A percentile compares a stretch with the other conserved stretches of the same genome.
These are phyloP conservation scores for Microbotryum violaceum DNA, from an alignment of 1,284 basidiomycete species.

Conservation along the genomic window DNA sequence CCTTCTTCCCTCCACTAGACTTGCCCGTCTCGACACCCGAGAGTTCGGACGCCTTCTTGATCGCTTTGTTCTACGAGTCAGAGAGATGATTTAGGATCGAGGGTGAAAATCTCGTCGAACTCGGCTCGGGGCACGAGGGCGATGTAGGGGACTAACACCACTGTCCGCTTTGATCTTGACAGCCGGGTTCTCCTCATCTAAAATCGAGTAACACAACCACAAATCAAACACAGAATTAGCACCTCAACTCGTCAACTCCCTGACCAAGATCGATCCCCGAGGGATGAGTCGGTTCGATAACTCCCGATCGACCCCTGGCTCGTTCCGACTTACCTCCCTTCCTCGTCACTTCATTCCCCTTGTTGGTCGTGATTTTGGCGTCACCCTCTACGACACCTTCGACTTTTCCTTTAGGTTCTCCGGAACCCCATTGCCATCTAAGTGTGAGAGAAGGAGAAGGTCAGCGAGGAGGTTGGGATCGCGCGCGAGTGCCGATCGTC, in stretches of 20 bases:
- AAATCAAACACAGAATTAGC: too few species aligned
- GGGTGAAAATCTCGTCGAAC: background rate
- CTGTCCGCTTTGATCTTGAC: conserved; percentile 24
- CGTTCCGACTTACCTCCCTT: conserved; percentile 17
- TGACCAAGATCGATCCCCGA: background rate
- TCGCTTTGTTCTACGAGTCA: conserved; percentile 14
- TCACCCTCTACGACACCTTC: conserved; percentile 21
- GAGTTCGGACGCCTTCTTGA: conserved; percentile 22
- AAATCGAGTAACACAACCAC: too few species aligned
- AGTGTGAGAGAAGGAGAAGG: too few species aligned
- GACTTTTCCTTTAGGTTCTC: conserved; percentile 16
- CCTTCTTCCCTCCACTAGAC: too few species aligned
- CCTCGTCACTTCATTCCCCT: conserved; percentile 21
- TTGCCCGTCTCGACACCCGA: too few species aligned
- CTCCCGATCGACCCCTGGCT: too few species aligned
- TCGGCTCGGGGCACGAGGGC: background rate
- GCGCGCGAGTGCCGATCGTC: too few species aligned
- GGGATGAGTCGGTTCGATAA: background rate
- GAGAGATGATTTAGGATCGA: background rate
- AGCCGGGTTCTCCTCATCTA: conserved; percentile 25
- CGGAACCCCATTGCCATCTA: conserved; percentile 11
- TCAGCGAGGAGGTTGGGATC: too few species aligned
- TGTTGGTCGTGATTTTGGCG: conserved; percentile 22
- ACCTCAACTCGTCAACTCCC: background rate
- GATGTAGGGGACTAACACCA: conserved; percentile 7